Conservation (phyloP, 2,329 filamentous ascomycete genomes). For the Pseudocercospora pini-densiflorae region DNA sequence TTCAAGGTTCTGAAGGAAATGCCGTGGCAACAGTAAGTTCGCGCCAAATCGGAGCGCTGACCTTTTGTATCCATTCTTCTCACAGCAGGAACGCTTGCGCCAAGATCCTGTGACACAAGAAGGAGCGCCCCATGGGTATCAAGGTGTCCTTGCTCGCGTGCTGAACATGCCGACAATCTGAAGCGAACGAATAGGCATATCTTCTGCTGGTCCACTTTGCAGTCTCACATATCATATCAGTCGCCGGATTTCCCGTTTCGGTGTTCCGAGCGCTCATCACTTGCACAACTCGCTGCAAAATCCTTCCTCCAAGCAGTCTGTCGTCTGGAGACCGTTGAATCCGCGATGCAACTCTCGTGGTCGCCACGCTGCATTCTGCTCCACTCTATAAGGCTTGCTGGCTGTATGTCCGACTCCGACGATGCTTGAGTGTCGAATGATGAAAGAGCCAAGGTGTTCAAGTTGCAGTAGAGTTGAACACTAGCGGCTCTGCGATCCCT, state of each 20-base stretch:
- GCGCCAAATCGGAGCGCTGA: slow-evolving; percentile 16
- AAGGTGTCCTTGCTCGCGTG: slow-evolving; percentile 6
- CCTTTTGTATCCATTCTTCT: slow-evolving; percentile 15
- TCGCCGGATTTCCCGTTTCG: background rate
- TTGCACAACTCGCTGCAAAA: background rate
- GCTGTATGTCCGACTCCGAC: background rate
- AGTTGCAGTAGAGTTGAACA: background rate
- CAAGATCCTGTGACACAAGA: slow-evolving; percentile 8
- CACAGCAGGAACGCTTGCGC: slow-evolving; percentile 12
- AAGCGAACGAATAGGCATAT: slow-evolving; percentile 17
- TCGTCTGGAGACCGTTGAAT: background rate
- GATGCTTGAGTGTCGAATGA: background rate
- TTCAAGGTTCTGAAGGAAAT: slow-evolving; percentile 1
- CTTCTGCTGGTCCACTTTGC: background rate
- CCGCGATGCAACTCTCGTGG: background rate
- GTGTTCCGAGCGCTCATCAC: background rate
- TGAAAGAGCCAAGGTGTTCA: background rate
- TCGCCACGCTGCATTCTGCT: background rate
- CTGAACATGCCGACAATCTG: slow-evolving; percentile 8
- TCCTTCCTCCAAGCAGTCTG: background rate
- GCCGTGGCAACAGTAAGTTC: slow-evolving; percentile 1
- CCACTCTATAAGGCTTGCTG: background rate
- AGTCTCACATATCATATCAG: background rate
- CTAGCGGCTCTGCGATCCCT: slow-evolving; percentile 5
- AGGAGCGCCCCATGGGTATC: slow-evolving; percentile 12